Evolutionary conservation across 768 basidiomycete genomes (phyloP).

Genomic region (Psilocybe sp.): DNA sequence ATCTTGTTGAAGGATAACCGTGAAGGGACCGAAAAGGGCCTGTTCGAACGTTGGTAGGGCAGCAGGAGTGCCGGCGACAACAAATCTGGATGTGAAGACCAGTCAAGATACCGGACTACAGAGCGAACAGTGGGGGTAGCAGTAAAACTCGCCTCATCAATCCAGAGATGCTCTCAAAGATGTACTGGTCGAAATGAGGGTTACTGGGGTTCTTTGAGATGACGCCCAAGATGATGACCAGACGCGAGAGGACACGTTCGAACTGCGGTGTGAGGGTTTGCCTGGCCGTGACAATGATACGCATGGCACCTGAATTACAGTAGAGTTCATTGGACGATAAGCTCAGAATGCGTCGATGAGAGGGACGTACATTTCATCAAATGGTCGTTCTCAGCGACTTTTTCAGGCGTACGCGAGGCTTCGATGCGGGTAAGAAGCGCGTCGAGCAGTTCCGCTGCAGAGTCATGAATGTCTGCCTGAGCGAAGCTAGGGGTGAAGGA

Average conservation of each 20-base stretch:
- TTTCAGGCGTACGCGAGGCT: constrained; percentile 75
- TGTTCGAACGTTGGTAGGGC: constrained; percentile 76
- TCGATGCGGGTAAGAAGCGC: constrained; percentile 81
- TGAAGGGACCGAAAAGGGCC: constrained; percentile 83
- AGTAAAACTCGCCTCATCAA: constrained; percentile 63
- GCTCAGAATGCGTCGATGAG: neutral
- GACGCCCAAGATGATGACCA: constrained; percentile 81
- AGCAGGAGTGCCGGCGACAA: constrained; percentile 66
- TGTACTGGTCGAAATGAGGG: constrained; percentile 95
- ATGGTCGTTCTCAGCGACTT: constrained; percentile 96
- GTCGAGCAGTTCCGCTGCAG: constrained; percentile 69
- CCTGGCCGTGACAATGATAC: constrained; percentile 87
- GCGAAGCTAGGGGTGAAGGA: constrained; percentile 58
- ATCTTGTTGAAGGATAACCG: constrained; percentile 85
- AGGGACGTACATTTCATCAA: constrained; percentile 88
- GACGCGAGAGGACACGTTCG: constrained; percentile 60
- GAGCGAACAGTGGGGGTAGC: constrained; percentile 7
- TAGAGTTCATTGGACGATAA: constrained; percentile 3
- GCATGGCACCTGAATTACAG: constrained; percentile 75
- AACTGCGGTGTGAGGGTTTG: constrained; percentile 71
- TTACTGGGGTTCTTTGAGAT: constrained; percentile 97
- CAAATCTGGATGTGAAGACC: constrained; percentile 51
- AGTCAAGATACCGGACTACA: neutral
- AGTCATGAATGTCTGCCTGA: constrained; percentile 81
- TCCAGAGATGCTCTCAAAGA: constrained; percentile 95